Evolutionary conservation across 345 rosid species (phyloP).

Genomic region (Bruguiera parviflora): DNA sequence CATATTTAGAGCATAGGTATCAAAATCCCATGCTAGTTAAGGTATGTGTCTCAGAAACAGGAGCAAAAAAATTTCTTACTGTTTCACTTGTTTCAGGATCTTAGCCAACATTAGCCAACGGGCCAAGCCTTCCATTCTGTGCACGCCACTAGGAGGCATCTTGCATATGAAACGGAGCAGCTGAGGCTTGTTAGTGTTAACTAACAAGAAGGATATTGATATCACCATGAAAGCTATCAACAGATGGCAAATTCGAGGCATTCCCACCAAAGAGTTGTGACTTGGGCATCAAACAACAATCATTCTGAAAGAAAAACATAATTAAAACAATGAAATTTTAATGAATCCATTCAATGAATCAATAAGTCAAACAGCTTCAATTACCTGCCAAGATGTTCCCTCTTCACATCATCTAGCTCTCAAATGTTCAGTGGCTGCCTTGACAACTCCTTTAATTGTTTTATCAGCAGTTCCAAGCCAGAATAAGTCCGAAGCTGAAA

Average conservation of each 20-base stretch:
- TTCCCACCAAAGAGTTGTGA: constrained; percentile 88
- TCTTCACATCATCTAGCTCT: constrained; percentile 95
- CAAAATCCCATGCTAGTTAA: constrained; percentile 3
- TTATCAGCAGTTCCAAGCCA: constrained; percentile 45
- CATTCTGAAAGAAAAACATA: constrained; percentile 7
- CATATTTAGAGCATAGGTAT: constrained; percentile 4
- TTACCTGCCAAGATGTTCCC: constrained; percentile 88
- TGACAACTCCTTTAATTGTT: constrained; percentile 60
- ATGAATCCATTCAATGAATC: not conserved
- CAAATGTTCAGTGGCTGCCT: constrained; percentile 81
- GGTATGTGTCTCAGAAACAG: not conserved
- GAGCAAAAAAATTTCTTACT: constrained; percentile 36
- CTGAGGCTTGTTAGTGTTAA: constrained; percentile 96
- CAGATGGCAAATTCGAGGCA: constrained; percentile 73
- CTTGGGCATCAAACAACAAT: constrained; percentile 15
- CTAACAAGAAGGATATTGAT: constrained; percentile 93
- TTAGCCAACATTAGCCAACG: constrained; percentile 88
- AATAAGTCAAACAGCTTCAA: not conserved
- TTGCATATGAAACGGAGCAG: constrained; percentile 89
- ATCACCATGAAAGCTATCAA: constrained; percentile 95
- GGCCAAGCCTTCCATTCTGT: constrained; percentile 88
- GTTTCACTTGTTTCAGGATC: constrained; percentile 99
- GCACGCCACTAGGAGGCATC: constrained; percentile 91
- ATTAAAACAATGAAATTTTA: not conserved
- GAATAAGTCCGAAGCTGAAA: not conserved